Conservation (phyloP, 78 protist species). For the Speleostelium caveatum region DNA sequence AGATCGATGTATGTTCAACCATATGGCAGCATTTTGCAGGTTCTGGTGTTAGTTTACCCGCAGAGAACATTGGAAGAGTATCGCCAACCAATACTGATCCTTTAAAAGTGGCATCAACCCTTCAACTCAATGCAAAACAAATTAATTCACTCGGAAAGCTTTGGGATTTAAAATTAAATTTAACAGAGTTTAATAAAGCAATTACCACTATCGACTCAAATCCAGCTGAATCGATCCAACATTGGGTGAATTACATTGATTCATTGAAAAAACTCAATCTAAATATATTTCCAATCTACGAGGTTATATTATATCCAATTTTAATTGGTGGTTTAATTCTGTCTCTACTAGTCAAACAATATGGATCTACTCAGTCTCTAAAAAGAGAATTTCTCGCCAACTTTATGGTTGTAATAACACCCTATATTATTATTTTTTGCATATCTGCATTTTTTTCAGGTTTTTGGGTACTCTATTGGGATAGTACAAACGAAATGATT, state of each 20-base stretch:
- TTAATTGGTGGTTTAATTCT: neutral
- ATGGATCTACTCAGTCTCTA: conserved; percentile 21
- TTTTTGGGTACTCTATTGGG: conserved; percentile 76
- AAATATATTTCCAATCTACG: conserved; percentile 32
- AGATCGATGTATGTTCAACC: conserved; percentile 63
- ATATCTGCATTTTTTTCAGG: conserved; percentile 57
- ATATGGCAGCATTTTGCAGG: conserved; percentile 61
- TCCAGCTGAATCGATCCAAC: conserved; percentile 23
- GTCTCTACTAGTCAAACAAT: conserved; percentile 26
- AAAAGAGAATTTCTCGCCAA: neutral
- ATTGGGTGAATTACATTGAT: conserved; percentile 32
- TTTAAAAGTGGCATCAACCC: neutral
- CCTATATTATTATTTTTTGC: conserved; percentile 46
- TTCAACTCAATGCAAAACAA: conserved; percentile 46
- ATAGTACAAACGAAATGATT: conserved; percentile 61
- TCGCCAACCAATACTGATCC: neutral
- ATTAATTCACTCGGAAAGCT: conserved; percentile 29
- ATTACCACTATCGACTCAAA: neutral
- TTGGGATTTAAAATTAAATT: conserved; percentile 28
- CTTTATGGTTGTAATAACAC: conserved; percentile 18
- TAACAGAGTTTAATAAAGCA: conserved; percentile 5
- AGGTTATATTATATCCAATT: conserved; percentile 54
- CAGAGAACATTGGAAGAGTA: conserved; percentile 41
- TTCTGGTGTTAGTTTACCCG: conserved; percentile 41
- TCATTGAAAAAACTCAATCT: conserved; percentile 30